These are phyloP conservation scores for Sungouiella blattae DNA, from an alignment of 805 yeast species.

Conservation along the genomic window DNA sequence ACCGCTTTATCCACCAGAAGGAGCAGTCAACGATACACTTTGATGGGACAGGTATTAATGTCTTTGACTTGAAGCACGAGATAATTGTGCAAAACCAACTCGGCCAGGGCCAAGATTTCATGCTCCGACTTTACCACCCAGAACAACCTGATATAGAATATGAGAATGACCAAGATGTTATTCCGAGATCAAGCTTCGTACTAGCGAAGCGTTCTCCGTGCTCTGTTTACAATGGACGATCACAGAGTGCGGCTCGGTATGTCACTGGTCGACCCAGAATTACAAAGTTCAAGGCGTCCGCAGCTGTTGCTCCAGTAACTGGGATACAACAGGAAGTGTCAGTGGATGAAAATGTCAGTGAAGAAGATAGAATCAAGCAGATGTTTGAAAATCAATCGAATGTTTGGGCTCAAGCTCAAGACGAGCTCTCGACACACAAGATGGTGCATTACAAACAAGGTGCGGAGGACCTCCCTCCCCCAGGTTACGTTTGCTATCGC, in stretches of 20 bases:
- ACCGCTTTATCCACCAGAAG: slow-evolving; percentile 80
- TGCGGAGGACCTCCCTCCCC: slow-evolving; percentile 81
- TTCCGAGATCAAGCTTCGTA: slow-evolving; percentile 84
- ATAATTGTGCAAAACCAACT: slow-evolving; percentile 77
- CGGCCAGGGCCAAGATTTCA: slow-evolving; percentile 82
- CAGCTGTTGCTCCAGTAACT: slow-evolving; percentile 19
- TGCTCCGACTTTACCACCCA: slow-evolving; percentile 60
- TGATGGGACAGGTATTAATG: slow-evolving; percentile 96
- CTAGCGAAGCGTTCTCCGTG: slow-evolving; percentile 73
- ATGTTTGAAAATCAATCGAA: slow-evolving; percentile 93
- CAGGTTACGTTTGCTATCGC: slow-evolving; percentile 92
- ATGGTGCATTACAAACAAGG: slow-evolving; percentile 59
- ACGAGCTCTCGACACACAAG: slow-evolving; percentile 80
- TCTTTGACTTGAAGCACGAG: slow-evolving; percentile 90
- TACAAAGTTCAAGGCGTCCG: slow-evolving; percentile 38
- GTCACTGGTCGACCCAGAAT: slow-evolving; percentile 66
- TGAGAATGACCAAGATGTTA: slow-evolving; percentile 84
- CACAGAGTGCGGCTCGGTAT: slow-evolving; percentile 52
- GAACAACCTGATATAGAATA: slow-evolving; percentile 63
- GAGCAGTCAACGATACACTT: slow-evolving; percentile 74
- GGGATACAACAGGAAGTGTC: slow-evolving; percentile 16
- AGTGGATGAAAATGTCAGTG: slow-evolving; percentile 50
- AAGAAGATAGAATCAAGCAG: slow-evolving; percentile 82
- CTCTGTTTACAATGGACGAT: slow-evolving; percentile 28
- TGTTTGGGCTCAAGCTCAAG: slow-evolving; percentile 95